Evolutionary conservation across 192 early-diverging fungal genomes (phyloP).

Genomic region (Martensiomyces pterosporus): DNA sequence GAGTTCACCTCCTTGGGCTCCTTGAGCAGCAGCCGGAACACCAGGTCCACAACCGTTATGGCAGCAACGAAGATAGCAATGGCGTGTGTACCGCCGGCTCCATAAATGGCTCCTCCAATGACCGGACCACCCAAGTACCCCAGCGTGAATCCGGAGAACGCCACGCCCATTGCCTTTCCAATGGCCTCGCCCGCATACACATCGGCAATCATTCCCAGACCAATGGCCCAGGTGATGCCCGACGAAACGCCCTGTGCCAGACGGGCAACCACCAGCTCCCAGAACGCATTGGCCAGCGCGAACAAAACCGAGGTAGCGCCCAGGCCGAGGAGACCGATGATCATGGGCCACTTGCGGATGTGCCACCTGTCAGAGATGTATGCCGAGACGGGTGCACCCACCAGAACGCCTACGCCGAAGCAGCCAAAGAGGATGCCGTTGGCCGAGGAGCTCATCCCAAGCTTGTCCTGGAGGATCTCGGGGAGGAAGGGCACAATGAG

Average conservation of each 20-base stretch:
- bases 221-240: slow-evolving; percentile 71
- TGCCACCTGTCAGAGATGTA: slow-evolving; percentile 68
- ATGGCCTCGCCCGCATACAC: slow-evolving; percentile 59
- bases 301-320: slow-evolving; percentile 62
- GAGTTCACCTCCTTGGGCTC: slow-evolving; percentile 50
- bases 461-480: slow-evolving; percentile 57
- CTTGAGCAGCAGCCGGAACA: slow-evolving; percentile 56
- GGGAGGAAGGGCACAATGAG: slow-evolving; percentile 69
- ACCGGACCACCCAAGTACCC: slow-evolving; percentile 68
- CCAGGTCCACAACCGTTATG: slow-evolving; percentile 57
- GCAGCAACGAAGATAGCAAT: slow-evolving; percentile 68
- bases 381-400: slow-evolving; percentile 62
- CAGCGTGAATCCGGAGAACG: slow-evolving; percentile 61
- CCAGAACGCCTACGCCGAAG: slow-evolving; percentile 65
- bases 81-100: slow-evolving; percentile 60
- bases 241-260: slow-evolving; percentile 69
- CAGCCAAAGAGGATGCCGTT: slow-evolving; percentile 69
- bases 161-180: slow-evolving; percentile 69
- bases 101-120: slow-evolving; percentile 61
- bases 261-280: slow-evolving; percentile 63
- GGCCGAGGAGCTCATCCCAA: slow-evolving; percentile 52
- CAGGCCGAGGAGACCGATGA: slow-evolving; percentile 62
- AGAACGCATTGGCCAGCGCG: slow-evolving; percentile 59
- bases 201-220: slow-evolving; percentile 69
- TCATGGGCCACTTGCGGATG: slow-evolving; percentile 72